These are phyloP conservation scores for Aspergillus pseudoglaucus DNA, from an alignment of 2,329 filamentous ascomycete species.

Conservation along the genomic window DNA sequence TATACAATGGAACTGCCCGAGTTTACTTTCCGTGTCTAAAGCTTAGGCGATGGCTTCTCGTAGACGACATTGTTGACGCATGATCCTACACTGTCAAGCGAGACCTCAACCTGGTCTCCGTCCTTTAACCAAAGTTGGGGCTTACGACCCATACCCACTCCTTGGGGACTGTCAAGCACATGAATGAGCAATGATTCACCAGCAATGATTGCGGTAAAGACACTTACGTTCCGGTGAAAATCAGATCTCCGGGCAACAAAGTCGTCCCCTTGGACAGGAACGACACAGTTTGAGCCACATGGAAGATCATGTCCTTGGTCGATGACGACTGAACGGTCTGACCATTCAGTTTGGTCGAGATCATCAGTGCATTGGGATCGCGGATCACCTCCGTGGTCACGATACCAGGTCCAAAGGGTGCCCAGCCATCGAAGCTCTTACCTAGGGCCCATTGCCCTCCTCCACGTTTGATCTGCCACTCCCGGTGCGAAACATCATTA, in stretches of 20 bases:
- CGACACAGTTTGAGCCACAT: slow-evolving; percentile 39
- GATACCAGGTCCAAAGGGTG: slow-evolving; percentile 66
- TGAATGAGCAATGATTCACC: background rate
- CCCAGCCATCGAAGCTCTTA: slow-evolving; percentile 71
- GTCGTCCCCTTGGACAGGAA: slow-evolving; percentile 43
- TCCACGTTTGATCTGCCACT: slow-evolving; percentile 65
- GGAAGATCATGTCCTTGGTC: slow-evolving; percentile 46
- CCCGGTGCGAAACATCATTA: slow-evolving; percentile 74
- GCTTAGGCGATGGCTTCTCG: slow-evolving; percentile 35
- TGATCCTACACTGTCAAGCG: slow-evolving; percentile 59
- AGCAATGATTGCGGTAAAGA: background rate
- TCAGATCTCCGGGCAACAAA: slow-evolving; percentile 35
- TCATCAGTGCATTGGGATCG: slow-evolving; percentile 36
- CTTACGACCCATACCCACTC: slow-evolving; percentile 63
- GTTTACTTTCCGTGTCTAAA: slow-evolving; percentile 16
- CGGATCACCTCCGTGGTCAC: slow-evolving; percentile 48
- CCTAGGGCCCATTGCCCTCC: slow-evolving; percentile 66
- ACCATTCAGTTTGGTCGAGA: slow-evolving; percentile 45
- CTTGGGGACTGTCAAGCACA: slow-evolving; percentile 50
- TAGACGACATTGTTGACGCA: slow-evolving; percentile 41
- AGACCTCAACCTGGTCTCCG: slow-evolving; percentile 64
- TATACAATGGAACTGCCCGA: background rate
- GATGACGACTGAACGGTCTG: slow-evolving; percentile 43
- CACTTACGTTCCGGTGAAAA: slow-evolving; percentile 42
- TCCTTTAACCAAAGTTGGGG: slow-evolving; percentile 64